phyloP scores from a whole-genome alignment of 805 yeast genomes.

The Candida mattraensis region DNA sequence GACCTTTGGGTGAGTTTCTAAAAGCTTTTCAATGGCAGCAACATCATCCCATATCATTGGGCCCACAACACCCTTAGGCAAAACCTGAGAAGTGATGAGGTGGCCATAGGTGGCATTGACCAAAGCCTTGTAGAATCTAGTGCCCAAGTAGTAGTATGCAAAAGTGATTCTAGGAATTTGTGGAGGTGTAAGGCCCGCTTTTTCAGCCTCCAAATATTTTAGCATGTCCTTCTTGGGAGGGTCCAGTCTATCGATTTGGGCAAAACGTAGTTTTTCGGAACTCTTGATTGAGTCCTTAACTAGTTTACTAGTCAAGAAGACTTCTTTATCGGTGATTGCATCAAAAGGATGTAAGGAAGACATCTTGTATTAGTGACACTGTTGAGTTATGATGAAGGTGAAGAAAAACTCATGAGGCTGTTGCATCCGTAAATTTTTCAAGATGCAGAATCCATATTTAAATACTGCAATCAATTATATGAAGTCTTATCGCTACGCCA shows the following conservation, averaged over 20 bases:
- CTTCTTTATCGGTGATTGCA: conserved; percentile 50
- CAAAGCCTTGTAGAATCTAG: conserved; percentile 66
- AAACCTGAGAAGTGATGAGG: conserved; percentile 53
- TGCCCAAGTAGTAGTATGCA: conserved; percentile 59
- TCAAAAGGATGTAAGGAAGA: conserved; percentile 34
- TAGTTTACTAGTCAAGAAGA: conserved; percentile 56
- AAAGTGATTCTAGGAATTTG: conserved; percentile 65
- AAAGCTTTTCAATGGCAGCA: conserved; percentile 49
- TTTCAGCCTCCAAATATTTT: conserved; percentile 67
- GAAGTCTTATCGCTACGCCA: too few species aligned
- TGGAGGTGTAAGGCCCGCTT: conserved; percentile 51
- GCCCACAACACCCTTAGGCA: conserved; percentile 66
- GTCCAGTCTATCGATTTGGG: conserved; percentile 66
- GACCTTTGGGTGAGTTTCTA: conserved; percentile 57
- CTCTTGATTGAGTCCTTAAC: conserved; percentile 57
- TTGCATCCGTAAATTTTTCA: too few species aligned
- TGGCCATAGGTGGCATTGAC: conserved; percentile 65
- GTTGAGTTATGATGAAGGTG: too few species aligned
- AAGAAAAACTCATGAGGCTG: too few species aligned
- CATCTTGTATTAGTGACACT: conserved; percentile 3
- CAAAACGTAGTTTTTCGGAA: conserved; percentile 56
- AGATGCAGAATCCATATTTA: too few species aligned
- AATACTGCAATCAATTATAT: too few species aligned
- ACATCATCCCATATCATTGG: conserved; percentile 71
- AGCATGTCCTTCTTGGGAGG: conserved; percentile 78